Conservation (phyloP, 148 eudicot genomes). For the Rhododendron kiyosumense region DNA sequence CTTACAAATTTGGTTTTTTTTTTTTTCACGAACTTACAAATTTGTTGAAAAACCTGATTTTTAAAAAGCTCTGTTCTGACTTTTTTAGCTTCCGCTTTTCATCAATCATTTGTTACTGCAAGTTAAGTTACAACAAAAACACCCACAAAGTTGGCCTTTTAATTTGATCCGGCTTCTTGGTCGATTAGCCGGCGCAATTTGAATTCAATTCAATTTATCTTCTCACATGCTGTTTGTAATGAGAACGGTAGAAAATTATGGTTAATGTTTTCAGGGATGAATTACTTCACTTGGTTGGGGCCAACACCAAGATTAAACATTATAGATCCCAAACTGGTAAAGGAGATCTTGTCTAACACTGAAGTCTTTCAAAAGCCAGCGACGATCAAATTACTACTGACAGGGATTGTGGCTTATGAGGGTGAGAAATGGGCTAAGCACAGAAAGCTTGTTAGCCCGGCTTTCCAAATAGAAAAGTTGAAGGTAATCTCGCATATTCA, state of each 20-base stretch:
- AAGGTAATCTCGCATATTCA: conserved; percentile 12
- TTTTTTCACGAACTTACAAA: neutral
- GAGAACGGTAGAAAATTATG: no score
- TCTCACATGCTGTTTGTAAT: no score
- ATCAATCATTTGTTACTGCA: no score
- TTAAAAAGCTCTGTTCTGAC: neutral
- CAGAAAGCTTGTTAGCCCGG: conserved; percentile 26
- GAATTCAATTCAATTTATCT: no score
- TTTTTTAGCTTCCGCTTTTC: no score
- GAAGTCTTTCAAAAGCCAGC: conserved; percentile 22
- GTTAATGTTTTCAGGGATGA: conserved; percentile 8
- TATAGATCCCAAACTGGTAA: conserved; percentile 25
- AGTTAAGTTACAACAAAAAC: no score
- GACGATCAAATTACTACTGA: neutral
- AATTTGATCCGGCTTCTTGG: neutral
- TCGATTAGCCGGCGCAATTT: neutral
- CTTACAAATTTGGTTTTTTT: no score
- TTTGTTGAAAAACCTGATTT: no score
- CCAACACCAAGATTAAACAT: conserved; percentile 22
- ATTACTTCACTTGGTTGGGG: conserved; percentile 24
- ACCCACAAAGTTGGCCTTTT: no score
- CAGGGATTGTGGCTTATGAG: conserved; percentile 21
- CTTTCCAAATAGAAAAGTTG: conserved; percentile 25
- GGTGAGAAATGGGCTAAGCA: conserved; percentile 37
- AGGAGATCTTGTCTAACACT: conserved; percentile 22